phyloP scores from a whole-genome alignment of 345 rosid species.

The Rhizophora mangle region DNA sequence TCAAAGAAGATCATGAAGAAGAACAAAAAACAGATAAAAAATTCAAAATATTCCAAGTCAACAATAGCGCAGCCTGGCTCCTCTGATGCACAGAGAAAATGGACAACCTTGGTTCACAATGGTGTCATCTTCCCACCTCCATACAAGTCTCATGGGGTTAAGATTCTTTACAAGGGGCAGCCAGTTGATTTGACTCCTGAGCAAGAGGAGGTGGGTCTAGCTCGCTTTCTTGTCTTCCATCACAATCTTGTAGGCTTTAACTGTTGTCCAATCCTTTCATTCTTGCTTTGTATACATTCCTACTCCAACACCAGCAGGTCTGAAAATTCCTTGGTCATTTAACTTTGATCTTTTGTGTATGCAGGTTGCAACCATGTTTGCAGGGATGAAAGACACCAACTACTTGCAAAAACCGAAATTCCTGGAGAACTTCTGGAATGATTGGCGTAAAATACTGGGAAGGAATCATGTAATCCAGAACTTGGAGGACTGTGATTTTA shows the following conservation, averaged over 20 bases:
- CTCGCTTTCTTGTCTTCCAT: constrained; percentile 12
- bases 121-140: constrained; percentile 96
- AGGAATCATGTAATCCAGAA: constrained; percentile 77
- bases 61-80: constrained; percentile 64
- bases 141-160: constrained; percentile 80
- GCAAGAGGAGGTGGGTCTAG: constrained; percentile 68
- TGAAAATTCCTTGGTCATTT: constrained; percentile 8
- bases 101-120: constrained; percentile 90
- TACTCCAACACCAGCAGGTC: background rate
- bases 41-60: constrained; percentile 58
- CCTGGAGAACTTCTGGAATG: constrained; percentile 88
- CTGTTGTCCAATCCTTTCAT: background rate
- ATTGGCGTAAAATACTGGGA: constrained; percentile 80
- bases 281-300: background rate
- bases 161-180: constrained; percentile 76
- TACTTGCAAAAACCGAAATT: constrained; percentile 74
- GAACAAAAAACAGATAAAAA: constrained; percentile 51
- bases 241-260: background rate
- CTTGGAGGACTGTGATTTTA: constrained; percentile 76
- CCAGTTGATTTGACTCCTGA: constrained; percentile 71
- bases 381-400: constrained; percentile 91
- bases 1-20: constrained; percentile 17
- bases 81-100: constrained; percentile 91
- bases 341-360: constrained; percentile 25
- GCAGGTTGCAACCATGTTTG: constrained; percentile 98